A percentile compares a stretch with the other conserved stretches of the same genome.
Evolutionary conservation across 2,329 filamentous ascomycete species (phyloP).

Genomic region (Verticillium albo-atrum): DNA sequence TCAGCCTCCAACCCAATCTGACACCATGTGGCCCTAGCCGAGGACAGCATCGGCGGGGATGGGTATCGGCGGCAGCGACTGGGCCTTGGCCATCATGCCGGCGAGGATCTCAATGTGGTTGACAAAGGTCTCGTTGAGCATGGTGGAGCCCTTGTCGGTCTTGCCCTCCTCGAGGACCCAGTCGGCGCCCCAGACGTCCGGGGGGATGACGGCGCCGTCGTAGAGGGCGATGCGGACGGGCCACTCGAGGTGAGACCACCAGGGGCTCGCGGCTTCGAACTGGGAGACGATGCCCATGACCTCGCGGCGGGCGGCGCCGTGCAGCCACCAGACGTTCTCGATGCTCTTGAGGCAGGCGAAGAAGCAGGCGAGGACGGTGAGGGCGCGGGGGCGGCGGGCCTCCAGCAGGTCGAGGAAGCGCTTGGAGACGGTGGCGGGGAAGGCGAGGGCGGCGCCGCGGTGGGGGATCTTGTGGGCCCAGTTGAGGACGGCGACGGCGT

Average conservation of each 20-base stretch:
- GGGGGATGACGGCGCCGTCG: conserved; percentile 47
- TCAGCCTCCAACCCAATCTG: too few species aligned
- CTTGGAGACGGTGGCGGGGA: conserved; percentile 60
- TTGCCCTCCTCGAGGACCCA: conserved; percentile 39
- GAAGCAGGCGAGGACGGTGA: conserved; percentile 62
- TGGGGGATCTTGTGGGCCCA: conserved; percentile 60
- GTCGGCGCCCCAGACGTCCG: conserved; percentile 53
- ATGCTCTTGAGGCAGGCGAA: conserved; percentile 61
- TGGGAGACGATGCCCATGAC: conserved; percentile 59
- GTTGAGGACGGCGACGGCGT: conserved; percentile 62
- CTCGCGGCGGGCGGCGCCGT: conserved; percentile 61
- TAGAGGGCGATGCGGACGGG: conserved; percentile 55
- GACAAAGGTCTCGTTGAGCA: conserved; percentile 25
- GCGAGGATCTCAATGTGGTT: conserved; percentile 43
- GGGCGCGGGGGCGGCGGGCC: conserved; percentile 53
- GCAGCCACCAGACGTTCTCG: conserved; percentile 64
- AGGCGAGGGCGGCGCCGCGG: conserved; percentile 54
- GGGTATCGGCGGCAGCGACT: conserved; percentile 20
- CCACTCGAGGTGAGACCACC: conserved; percentile 60
- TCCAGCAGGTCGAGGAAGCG: conserved; percentile 58
- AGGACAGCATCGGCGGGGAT: conserved; percentile 7
- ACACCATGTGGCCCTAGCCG: not conserved
- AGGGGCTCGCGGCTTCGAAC: conserved; percentile 53
- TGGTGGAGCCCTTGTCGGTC: conserved; percentile 21
- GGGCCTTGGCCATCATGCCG: conserved; percentile 29